Base-by-base conservation (phyloP, 768 basidiomycete species). In the Suillus spraguei region DNA sequence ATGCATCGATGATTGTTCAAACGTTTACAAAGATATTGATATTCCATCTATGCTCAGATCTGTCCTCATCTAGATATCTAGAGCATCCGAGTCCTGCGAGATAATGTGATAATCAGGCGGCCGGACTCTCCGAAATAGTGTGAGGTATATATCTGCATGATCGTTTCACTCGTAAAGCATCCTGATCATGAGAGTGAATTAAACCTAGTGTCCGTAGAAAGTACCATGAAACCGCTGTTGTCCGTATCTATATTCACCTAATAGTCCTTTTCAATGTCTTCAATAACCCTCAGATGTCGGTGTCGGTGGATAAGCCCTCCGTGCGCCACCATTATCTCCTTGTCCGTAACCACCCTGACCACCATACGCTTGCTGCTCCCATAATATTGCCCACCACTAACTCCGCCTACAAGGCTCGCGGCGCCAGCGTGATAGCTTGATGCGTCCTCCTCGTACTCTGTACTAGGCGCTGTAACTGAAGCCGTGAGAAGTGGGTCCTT, bases 401-500 rank as follows among this genome's bases (percentile, higher is more conserved):
- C 81, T 17, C 92, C 93, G 20, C 91, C 91, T 1, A 94, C 90
- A 35, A 95, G 81, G 65, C 88, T 89, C 46, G 85, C 87, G 13
- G 67, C 74, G 69, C 78, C 80, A n/a, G 83, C 83, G 47, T 85
- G 81, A 73, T 85, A 86, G 67, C 85, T 86, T 49, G 78, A 78
- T 4, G 78, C 66, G 67, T 88, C 86, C 65, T 86, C 86, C 44
- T 85, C 84, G 53, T 73, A 78, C 39, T 77, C 74, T 13, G 58
- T 66, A 54, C 54, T 32, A 71, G 58, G 62, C 58, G 56, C 68
- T 72, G 28, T 67, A 11, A 28, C 66, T 47, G 79, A 74, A 63
- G 76, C 81, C 24, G 88, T 86, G 46, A 97, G 83, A 28, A 97
- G 82, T 2, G 95, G 92, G 73, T 98, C 96, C 79, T 97, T 98